Evolutionary conservation across 495 filamentous ascomycete genomes (phyloP).

Genomic region (Amniculicola lignicola): DNA sequence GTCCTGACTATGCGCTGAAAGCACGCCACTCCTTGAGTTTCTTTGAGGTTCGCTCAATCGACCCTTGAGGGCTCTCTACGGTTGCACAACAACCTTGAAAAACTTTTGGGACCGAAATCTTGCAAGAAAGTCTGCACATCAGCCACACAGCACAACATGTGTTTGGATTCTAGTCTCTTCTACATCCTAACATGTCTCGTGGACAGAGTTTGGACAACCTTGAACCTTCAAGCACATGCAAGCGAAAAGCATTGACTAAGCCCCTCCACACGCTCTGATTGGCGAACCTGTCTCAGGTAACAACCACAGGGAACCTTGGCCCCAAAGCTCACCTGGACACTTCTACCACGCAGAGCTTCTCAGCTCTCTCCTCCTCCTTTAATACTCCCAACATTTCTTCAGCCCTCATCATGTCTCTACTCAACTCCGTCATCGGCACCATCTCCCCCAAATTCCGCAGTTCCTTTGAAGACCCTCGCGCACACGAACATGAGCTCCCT

Average conservation of each 20-base stretch:
- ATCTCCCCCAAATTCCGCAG: conserved; percentile 23
- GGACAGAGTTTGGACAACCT: too few species aligned
- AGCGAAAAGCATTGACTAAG: conserved; percentile 11
- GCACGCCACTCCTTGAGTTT: too few species aligned
- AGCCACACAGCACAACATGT: too few species aligned
- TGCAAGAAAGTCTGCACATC: too few species aligned
- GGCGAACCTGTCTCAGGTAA: conserved; percentile 2
- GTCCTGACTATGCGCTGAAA: too few species aligned
- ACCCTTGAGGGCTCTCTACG: too few species aligned
- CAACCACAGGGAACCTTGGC: conserved; percentile 1
- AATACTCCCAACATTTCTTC: neutral
- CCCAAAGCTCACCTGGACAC: conserved; percentile 22
- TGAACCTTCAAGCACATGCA: too few species aligned
- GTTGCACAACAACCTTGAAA: too few species aligned
- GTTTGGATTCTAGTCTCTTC: too few species aligned
- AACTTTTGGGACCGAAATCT: too few species aligned
- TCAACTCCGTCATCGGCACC: conserved; percentile 28
- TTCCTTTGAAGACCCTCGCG: conserved; percentile 26
- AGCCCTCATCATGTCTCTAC: conserved; percentile 12
- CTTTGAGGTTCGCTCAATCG: too few species aligned
- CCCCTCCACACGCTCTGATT: conserved; percentile 5
- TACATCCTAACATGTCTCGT: neutral
- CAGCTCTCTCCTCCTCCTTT: neutral
- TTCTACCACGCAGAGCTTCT: neutral
- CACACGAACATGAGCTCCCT: conserved; percentile 22